A percentile compares a stretch with the other conserved stretches of the same genome.
phyloP scores from a whole-genome alignment of 306 rosid species.

The Inga leiocalycina region DNA sequence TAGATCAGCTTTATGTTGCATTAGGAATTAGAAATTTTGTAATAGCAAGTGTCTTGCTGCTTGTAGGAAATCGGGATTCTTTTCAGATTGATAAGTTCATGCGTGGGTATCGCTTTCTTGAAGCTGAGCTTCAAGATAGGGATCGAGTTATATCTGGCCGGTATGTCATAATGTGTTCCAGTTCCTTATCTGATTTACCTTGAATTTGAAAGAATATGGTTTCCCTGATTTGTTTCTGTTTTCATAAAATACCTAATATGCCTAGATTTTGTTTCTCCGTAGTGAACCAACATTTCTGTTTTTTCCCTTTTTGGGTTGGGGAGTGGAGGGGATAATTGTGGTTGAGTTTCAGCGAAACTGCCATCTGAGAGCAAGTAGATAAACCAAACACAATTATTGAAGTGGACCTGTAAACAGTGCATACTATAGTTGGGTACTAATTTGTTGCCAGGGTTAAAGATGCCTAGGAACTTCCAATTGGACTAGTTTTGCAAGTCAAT shows the following conservation, averaged over 20 bases:
- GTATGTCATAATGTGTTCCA: constrained; percentile 46
- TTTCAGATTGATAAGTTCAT: constrained; percentile 81
- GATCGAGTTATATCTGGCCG: constrained; percentile 91
- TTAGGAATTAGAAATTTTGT: neutral
- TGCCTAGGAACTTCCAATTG: constrained; percentile 32
- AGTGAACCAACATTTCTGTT: neutral
- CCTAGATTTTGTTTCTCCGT: neutral
- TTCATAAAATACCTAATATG: neutral
- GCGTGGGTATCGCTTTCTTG: constrained; percentile 94
- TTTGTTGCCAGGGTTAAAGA: constrained; percentile 27
- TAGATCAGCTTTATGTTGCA: constrained; percentile 5
- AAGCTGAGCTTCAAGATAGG: constrained; percentile 94
- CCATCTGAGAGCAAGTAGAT: neutral
- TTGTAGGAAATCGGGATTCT: constrained; percentile 76
- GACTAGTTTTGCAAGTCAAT: constrained; percentile 34
- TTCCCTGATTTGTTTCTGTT: constrained; percentile 13
- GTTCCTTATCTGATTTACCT: constrained; percentile 14
- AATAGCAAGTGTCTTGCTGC: constrained; percentile 19
- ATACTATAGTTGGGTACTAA: neutral
- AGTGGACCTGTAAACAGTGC: constrained; percentile 13
- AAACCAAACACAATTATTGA: neutral
- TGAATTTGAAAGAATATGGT: constrained; percentile 8
- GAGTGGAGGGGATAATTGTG: neutral
- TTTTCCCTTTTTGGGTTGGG: neutral
- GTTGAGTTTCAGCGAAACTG: neutral